A percentile compares a stretch with the other conserved stretches of the same genome.
These are phyloP conservation scores for Auriculariales sp. DNA, from an alignment of 768 basidiomycete genomes.

Conservation along the genomic window DNA sequence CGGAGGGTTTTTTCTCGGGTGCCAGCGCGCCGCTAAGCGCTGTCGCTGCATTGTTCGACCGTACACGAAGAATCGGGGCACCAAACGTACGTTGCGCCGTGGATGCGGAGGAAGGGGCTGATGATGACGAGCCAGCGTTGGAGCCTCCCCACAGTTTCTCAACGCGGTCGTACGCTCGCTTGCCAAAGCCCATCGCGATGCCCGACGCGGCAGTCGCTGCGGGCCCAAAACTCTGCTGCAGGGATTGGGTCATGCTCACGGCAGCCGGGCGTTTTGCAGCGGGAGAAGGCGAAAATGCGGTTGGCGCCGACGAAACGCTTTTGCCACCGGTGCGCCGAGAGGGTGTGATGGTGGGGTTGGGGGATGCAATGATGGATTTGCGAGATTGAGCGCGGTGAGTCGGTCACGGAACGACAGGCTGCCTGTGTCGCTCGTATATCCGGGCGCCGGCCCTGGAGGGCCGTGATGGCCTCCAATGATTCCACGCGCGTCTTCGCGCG, in stretches of 20 bases:
- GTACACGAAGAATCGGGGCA: constrained; percentile 24
- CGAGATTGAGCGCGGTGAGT: neutral
- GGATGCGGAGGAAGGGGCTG: constrained; percentile 19
- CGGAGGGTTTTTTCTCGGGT: neutral
- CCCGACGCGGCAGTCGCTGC: constrained; percentile 48
- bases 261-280: constrained; percentile 36
- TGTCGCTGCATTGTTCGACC: neutral
- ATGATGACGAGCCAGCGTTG: constrained; percentile 16
- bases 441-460: neutral
- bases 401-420: neutral
- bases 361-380: neutral
- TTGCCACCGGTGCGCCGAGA: neutral
- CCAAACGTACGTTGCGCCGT: constrained; percentile 22
- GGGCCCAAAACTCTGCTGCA: constrained; percentile 13
- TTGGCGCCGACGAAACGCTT: neutral
- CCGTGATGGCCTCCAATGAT: neutral
- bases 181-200: constrained; percentile 36
- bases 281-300: neutral
- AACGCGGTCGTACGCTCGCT: constrained; percentile 66
- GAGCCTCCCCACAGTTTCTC: constrained; percentile 42
- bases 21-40: neutral
- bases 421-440: neutral
- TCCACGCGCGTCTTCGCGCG: neutral
- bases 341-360: neutral
- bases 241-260: constrained; percentile 53